These are phyloP conservation scores for Corinectria fuckeliana DNA, from an alignment of 2,329 filamentous ascomycete genomes.

Conservation along the genomic window DNA sequence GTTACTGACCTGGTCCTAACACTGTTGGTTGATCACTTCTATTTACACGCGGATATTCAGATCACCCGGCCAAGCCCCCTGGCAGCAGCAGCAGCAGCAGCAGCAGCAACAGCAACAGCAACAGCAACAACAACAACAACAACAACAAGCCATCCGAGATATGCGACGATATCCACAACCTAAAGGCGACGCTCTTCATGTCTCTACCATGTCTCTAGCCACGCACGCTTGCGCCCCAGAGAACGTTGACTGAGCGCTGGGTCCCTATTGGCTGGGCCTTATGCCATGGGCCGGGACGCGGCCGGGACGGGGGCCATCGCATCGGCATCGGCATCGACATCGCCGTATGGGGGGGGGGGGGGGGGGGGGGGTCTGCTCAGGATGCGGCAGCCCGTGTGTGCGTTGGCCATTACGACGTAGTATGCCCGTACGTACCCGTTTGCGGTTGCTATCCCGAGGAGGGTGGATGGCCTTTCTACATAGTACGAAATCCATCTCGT, in stretches of 20 bases:
- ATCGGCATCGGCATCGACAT: not conserved
- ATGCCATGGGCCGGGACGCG: not conserved
- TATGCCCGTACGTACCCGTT: not conserved
- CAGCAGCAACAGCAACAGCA: no score
- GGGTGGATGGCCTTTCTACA: not conserved
- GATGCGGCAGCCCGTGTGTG: not conserved
- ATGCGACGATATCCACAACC: no score
- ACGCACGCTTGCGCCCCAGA: not conserved
- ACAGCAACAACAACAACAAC: no score
- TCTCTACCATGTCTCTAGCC: no score
- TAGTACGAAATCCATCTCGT: not conserved
- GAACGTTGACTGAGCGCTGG: not conserved
- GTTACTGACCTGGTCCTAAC: no score
- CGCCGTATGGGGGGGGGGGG: not conserved
- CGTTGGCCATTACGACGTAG: not conserved
- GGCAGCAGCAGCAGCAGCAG: no score
- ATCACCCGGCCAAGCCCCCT: no score
- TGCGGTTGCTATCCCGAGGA: not conserved
- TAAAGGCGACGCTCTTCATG: no score
- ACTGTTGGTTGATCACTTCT: no score
- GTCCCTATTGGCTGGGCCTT: not conserved
- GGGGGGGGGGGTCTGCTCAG: not conserved
- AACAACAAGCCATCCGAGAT: no score
- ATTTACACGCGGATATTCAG: no score
- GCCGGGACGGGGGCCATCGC: not conserved